These are phyloP conservation scores for Oropetium thomaeum DNA, from an alignment of 176 grass and related monocot genomes.

Conservation along the genomic window DNA sequence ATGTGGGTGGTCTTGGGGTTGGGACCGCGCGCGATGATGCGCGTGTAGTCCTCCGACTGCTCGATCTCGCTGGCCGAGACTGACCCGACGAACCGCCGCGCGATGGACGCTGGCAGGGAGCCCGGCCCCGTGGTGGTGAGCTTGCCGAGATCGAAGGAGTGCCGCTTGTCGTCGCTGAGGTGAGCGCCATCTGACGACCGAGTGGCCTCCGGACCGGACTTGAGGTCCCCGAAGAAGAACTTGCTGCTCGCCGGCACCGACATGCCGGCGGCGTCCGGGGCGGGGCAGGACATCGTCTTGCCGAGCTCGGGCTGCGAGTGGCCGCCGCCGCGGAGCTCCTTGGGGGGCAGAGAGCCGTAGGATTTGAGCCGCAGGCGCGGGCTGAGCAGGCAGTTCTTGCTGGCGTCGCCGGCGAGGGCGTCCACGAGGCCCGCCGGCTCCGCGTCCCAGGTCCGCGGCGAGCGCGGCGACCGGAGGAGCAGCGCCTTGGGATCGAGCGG, in stretches of 20 bases:
- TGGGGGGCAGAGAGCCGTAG: slow-evolving; percentile 51
- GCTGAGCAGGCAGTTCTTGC: slow-evolving; percentile 40
- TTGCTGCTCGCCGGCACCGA: slow-evolving; percentile 42
- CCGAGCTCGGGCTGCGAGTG: slow-evolving; percentile 56
- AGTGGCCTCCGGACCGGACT: slow-evolving; percentile 51
- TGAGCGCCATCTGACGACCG: background rate
- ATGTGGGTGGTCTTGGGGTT: slow-evolving; percentile 95
- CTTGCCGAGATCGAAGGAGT: slow-evolving; percentile 52
- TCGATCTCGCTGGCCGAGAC: slow-evolving; percentile 87
- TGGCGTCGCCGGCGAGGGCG: slow-evolving; percentile 37
- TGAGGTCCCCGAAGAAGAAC: slow-evolving; percentile 54
- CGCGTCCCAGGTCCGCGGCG: slow-evolving; percentile 64
- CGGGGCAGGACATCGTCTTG: slow-evolving; percentile 60
- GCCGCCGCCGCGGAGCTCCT: slow-evolving; percentile 42
- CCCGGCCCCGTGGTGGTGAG: slow-evolving; percentile 49
- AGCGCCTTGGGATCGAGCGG: slow-evolving; percentile 76
- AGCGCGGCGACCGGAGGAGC: slow-evolving; percentile 48
- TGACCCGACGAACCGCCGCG: slow-evolving; percentile 37
- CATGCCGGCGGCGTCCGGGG: slow-evolving; percentile 35
- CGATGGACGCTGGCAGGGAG: slow-evolving; percentile 55
- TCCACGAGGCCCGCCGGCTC: slow-evolving; percentile 69
- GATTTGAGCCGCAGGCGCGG: slow-evolving; percentile 39
- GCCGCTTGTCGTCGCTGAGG: slow-evolving; percentile 22
- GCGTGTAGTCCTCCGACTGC: slow-evolving; percentile 97
- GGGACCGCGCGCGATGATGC: slow-evolving; percentile 83